Percentiles rank a stretch among this genome's conserved stretches.
Evolutionary conservation across 306 rosid genomes (phyloP).

Genomic region (Dalbergia cochinchinensis): DNA sequence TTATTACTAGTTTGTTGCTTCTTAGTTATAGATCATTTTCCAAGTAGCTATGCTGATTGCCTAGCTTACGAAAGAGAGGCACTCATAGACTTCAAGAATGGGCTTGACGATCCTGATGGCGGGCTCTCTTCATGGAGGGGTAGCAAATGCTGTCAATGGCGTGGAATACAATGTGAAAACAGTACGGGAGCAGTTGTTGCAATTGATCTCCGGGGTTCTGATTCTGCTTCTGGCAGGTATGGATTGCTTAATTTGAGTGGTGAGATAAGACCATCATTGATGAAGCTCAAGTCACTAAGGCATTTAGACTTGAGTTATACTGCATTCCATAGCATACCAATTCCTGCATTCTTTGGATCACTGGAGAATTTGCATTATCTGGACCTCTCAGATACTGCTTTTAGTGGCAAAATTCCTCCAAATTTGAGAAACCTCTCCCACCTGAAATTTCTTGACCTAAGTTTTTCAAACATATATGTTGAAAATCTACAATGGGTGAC

Average conservation of each 20-base stretch:
- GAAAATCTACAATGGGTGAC: constrained; percentile 48
- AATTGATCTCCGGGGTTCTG: constrained; percentile 44
- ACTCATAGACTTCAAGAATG: constrained; percentile 55
- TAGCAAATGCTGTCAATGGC: constrained; percentile 60
- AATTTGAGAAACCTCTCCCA: constrained; percentile 53
- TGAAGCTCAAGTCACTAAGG: constrained; percentile 48
- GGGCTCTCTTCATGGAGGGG: constrained; percentile 56
- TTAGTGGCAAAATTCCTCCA: constrained; percentile 48
- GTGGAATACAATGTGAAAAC: constrained; percentile 48
- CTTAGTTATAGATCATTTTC: not conserved
- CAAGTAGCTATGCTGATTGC: constrained; percentile 25
- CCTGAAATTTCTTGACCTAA: constrained; percentile 51
- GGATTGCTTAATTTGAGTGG: constrained; percentile 53
- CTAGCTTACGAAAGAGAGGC: constrained; percentile 49
- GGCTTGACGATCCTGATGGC: constrained; percentile 52
- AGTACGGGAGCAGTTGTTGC: constrained; percentile 47
- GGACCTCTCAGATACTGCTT: constrained; percentile 56
- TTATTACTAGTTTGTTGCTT: constrained; percentile 27
- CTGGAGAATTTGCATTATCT: constrained; percentile 56
- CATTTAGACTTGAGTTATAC: constrained; percentile 61
- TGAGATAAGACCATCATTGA: constrained; percentile 55
- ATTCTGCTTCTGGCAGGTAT: constrained; percentile 20
- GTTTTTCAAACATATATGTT: not conserved
- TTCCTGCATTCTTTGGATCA: constrained; percentile 53
- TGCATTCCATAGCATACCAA: constrained; percentile 45